phyloP scores from a whole-genome alignment of 2,329 filamentous ascomycete species.

The Aspergillus tamarii region DNA sequence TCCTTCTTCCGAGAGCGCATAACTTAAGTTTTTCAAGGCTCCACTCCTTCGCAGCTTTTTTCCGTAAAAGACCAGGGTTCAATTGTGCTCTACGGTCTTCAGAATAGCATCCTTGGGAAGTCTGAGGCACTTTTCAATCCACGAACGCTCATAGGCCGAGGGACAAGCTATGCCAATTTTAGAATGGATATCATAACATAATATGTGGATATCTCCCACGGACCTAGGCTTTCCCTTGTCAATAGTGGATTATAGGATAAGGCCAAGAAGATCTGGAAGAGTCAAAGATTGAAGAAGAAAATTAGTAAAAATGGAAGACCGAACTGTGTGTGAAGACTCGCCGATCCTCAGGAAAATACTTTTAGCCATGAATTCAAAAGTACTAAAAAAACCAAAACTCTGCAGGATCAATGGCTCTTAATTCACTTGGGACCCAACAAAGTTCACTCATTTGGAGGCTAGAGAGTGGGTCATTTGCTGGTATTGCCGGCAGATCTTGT shows the following conservation, averaged over 20 bases:
- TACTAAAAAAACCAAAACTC: not conserved
- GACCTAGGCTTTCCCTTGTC: not conserved
- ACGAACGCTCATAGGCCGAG: not conserved
- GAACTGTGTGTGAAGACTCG: not conserved
- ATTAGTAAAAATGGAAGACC: not conserved
- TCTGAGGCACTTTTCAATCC: not conserved
- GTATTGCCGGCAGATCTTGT: conserved; percentile 5
- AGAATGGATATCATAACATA: conserved; percentile 1
- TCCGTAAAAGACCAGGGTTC: not conserved
- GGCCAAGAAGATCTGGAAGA: not conserved
- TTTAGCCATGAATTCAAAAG: not conserved
- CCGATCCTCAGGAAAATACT: not conserved
- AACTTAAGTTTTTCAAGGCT: not conserved
- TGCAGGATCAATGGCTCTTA: not conserved
- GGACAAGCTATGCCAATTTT: not conserved
- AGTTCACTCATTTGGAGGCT: not conserved
- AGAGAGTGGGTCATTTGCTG: not conserved
- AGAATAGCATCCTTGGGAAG: not conserved
- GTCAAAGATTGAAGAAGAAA: not conserved
- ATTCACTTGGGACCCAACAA: not conserved
- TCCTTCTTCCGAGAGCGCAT: not conserved
- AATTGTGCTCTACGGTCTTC: not conserved
- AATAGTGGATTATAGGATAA: not conserved
- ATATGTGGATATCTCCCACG: not conserved
- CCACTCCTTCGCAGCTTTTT: not conserved